Evolutionary conservation across 73 alveolate genomes (phyloP).

Genomic region (Paramecium tetraurelia): DNA sequence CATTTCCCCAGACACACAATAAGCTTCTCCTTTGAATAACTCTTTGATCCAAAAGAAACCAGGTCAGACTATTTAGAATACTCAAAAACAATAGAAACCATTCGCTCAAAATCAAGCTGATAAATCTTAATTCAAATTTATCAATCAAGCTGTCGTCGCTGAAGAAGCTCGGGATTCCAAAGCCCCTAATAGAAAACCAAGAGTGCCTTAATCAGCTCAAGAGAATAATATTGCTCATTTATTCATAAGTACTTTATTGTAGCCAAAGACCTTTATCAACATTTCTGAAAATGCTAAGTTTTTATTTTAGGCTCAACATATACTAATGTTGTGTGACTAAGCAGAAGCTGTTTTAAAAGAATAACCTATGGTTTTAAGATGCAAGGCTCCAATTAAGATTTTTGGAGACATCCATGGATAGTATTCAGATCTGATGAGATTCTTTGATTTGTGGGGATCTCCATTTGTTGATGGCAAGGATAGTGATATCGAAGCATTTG

Average conservation of each 20-base stretch:
- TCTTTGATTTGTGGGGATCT: constrained; percentile 90
- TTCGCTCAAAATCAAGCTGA: not conserved
- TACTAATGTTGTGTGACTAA: constrained; percentile 62
- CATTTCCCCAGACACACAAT: constrained; percentile 4
- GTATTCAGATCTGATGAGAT: constrained; percentile 92
- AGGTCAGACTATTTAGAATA: not conserved
- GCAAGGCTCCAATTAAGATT: constrained; percentile 86
- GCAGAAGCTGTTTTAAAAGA: constrained; percentile 65
- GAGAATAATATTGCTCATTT: constrained; percentile 29
- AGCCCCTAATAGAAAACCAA: not conserved
- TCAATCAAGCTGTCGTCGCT: not conserved
- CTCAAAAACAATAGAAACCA: constrained; percentile 63
- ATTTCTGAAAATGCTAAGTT: constrained; percentile 62
- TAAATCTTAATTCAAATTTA: not conserved
- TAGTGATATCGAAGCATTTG: constrained; percentile 87
- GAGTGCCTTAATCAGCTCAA: not conserved
- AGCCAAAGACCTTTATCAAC: constrained; percentile 68
- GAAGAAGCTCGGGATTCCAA: constrained; percentile 10
- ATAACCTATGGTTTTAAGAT: constrained; percentile 64
- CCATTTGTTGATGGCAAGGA: constrained; percentile 81
- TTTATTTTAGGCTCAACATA: constrained; percentile 58
- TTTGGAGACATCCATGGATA: constrained; percentile 95
- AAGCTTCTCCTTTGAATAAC: constrained; percentile 38
- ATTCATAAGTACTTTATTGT: constrained; percentile 57
- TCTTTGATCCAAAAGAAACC: constrained; percentile 65